These are phyloP conservation scores for Stipa capillata DNA, from an alignment of 176 grass and related monocot species.

Conservation along the genomic window DNA sequence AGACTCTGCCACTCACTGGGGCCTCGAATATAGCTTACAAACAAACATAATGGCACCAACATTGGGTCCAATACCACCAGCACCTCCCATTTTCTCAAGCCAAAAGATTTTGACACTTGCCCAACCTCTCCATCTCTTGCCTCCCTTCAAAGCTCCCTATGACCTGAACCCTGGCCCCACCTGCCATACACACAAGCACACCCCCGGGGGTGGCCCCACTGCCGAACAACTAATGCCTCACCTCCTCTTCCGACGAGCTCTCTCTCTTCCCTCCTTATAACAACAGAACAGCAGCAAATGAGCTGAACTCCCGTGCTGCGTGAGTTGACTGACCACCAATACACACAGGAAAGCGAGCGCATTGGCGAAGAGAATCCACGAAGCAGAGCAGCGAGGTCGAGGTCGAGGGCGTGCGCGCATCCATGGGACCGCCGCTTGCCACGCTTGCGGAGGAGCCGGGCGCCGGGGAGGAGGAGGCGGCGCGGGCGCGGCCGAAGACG, in stretches of 20 bases:
- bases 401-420: no score
- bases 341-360: not conserved
- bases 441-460: conserved; percentile 77
- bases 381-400: not conserved
- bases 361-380: not conserved
- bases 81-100: not conserved
- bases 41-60: not conserved
- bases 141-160: conserved; percentile 29
- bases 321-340: not conserved
- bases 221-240: not conserved
- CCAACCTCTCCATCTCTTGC: not conserved
- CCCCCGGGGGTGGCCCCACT: not conserved
- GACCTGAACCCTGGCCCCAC: conserved; percentile 1
- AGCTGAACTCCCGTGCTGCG: not conserved
- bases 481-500: not conserved
- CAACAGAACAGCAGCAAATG: not conserved
- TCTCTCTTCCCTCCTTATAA: not conserved
- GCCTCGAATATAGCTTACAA: no score
- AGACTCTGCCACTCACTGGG: no score
- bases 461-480: conserved; percentile 34
- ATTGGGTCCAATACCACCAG: not conserved
- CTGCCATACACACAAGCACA: not conserved
- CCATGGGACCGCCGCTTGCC: not conserved
- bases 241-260: not conserved
- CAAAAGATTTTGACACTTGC: conserved; percentile 20